Evolutionary conservation across 2,329 filamentous ascomycete species (phyloP).

Genomic region (Fusarium austroafricanum): DNA sequence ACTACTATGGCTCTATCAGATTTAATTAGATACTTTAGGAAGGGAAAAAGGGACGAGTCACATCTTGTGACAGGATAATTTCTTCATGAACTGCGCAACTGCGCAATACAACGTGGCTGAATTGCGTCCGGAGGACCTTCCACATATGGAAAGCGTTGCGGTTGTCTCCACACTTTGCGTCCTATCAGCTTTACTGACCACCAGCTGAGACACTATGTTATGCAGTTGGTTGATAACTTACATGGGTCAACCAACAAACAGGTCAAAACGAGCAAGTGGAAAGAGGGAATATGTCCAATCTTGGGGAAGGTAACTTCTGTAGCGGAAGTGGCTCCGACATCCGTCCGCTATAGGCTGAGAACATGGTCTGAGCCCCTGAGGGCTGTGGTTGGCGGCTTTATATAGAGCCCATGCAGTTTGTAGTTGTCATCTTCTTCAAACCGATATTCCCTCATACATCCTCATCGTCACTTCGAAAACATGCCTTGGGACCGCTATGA

Average conservation of each 20-base stretch:
- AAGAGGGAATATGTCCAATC: background rate
- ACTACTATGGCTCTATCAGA: too few relatives aligned
- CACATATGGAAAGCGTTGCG: background rate
- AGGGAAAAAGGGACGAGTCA: too few relatives aligned
- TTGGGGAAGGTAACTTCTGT: fast-evolving
- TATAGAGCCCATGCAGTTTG: background rate
- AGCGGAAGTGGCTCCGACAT: background rate
- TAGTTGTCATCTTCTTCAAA: background rate
- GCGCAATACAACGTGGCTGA: too few relatives aligned
- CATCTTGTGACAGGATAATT: too few relatives aligned
- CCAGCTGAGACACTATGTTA: background rate
- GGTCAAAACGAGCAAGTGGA: background rate
- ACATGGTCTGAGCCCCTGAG: too few relatives aligned
- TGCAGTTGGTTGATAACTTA: background rate
- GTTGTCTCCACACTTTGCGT: background rate
- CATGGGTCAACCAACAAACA: background rate
- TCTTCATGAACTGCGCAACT: too few relatives aligned
- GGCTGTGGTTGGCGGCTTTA: too few relatives aligned
- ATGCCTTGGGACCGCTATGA: constrained; percentile 18
- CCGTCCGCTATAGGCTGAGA: background rate
- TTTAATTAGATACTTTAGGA: too few relatives aligned
- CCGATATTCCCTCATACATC: background rate
- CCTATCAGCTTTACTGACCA: too few relatives aligned
- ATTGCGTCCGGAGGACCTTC: fast-evolving
- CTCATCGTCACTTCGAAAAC: background rate